Conservation (phyloP, 176 grass and related monocot species). For the Oryza officinalis region DNA sequence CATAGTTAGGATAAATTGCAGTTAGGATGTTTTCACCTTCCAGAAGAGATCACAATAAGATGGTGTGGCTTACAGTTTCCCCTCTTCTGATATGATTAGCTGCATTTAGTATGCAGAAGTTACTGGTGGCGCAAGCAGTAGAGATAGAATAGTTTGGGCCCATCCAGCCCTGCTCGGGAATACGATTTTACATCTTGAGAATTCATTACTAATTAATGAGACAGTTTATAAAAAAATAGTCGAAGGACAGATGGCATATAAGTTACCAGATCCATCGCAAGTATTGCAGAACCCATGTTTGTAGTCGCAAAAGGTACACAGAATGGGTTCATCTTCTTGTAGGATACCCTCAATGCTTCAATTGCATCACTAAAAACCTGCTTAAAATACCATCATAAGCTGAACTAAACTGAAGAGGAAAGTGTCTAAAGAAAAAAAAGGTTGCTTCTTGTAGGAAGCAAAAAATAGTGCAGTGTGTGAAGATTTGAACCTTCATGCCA, state of each 20-base stretch:
- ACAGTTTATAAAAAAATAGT: conserved; percentile 13
- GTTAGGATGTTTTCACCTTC: not conserved
- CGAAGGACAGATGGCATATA: conserved; percentile 31
- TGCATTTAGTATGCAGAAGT: conserved; percentile 96
- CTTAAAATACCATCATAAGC: conserved; percentile 36
- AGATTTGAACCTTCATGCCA: conserved; percentile 78
- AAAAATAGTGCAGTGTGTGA: not conserved
- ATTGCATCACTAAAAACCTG: conserved; percentile 95
- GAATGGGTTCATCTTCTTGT: conserved; percentile 99
- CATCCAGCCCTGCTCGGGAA: conserved; percentile 84
- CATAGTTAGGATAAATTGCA: conserved; percentile 42
- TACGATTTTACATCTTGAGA: conserved; percentile 12
- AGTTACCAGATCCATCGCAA: conserved; percentile 95
- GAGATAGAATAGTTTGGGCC: conserved; percentile 99
- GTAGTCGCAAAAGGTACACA: conserved; percentile 99
- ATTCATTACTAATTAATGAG: conserved; percentile 17
- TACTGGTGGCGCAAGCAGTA: conserved; percentile 97
- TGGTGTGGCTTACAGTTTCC: conserved; percentile 71
- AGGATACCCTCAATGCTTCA: conserved; percentile 95
- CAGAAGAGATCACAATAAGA: conserved; percentile 17
- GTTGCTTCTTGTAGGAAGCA: not conserved
- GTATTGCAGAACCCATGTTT: conserved; percentile 99
- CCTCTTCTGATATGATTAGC: conserved; percentile 92
- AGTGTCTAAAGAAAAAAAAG: not conserved
- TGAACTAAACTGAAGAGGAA: conserved; percentile 11